Conservation (phyloP, 805 yeast species). For the Zygoascus biomembranicola region DNA sequence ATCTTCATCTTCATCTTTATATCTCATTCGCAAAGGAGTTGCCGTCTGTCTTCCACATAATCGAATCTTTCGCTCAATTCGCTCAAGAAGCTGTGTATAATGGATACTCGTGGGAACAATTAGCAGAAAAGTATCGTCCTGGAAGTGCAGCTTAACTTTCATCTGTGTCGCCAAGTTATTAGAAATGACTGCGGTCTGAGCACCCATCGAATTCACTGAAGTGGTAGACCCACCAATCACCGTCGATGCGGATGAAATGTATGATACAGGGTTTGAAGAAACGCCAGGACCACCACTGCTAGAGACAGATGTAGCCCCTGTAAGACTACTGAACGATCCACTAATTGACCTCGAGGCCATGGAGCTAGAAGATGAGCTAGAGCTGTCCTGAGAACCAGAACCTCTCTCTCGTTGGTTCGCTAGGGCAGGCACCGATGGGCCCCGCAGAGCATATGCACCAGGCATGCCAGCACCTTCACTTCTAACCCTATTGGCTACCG, state of each 20-base stretch:
- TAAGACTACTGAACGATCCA: constrained; percentile 6
- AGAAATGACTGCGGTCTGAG: constrained; percentile 14
- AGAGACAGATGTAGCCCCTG: constrained; percentile 11
- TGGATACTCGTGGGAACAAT: constrained; percentile 48
- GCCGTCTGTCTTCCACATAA: constrained; percentile 42
- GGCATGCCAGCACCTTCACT: constrained; percentile 11
- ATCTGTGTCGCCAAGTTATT: constrained; percentile 24
- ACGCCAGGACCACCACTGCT: background rate
- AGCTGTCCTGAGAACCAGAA: constrained; percentile 9
- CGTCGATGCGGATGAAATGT: constrained; percentile 10
- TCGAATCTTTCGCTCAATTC: constrained; percentile 49
- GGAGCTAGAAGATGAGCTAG: constrained; percentile 5
- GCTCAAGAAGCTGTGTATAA: constrained; percentile 45
- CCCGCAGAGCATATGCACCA: background rate
- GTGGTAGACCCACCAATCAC: constrained; percentile 22
- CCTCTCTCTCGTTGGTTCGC: background rate
- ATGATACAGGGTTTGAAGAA: background rate
- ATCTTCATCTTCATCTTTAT: constrained; percentile 94
- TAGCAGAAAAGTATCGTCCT: constrained; percentile 46
- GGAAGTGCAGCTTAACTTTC: constrained; percentile 28
- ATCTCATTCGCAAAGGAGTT: constrained; percentile 50
- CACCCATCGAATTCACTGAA: constrained; percentile 8
- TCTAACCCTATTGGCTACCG: constrained; percentile 9
- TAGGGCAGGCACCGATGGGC: background rate
- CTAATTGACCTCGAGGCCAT: constrained; percentile 1